Evolutionary conservation across 1,284 basidiomycete genomes (phyloP).

Genomic region (Leucoagaricus sp.): DNA sequence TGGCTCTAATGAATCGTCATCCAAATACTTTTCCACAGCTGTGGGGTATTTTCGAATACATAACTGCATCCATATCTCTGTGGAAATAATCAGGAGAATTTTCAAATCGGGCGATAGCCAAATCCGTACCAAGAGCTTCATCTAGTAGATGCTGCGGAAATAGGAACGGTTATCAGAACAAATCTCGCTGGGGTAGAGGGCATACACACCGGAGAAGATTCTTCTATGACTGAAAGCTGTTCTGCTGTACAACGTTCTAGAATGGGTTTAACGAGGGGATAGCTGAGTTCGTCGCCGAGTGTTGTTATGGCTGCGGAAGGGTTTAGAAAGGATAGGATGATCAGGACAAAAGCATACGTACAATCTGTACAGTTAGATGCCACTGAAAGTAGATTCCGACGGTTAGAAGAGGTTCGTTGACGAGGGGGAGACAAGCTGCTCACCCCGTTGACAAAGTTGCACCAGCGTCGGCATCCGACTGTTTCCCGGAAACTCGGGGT

Average conservation of each 20-base stretch:
- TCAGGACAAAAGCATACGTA: neutral
- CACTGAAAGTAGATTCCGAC: constrained; percentile 43
- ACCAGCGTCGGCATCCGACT: constrained; percentile 46
- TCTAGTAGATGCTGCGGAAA: constrained; percentile 51
- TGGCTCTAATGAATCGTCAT: constrained; percentile 42
- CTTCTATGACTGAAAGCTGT: constrained; percentile 65
- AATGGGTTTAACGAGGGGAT: constrained; percentile 66
- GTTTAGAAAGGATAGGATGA: constrained; percentile 1
- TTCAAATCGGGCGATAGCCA: constrained; percentile 12
- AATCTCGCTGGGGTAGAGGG: neutral
- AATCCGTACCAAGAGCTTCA: constrained; percentile 55
- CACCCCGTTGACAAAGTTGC: constrained; percentile 48
- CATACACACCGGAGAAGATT: constrained; percentile 66
- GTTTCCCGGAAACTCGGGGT: constrained; percentile 23
- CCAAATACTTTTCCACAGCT: constrained; percentile 45
- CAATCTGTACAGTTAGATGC: constrained; percentile 20
- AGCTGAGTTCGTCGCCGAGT: constrained; percentile 60
- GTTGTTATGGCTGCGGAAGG: constrained; percentile 48
- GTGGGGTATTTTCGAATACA: constrained; percentile 61
- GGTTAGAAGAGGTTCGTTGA: constrained; percentile 1
- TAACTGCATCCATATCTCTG: constrained; percentile 71
- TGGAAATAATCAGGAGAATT: constrained; percentile 19
- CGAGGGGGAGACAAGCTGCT: constrained; percentile 8
- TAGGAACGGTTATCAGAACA: neutral
- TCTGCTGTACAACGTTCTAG: constrained; percentile 71